Conservation (phyloP, 1,284 basidiomycete genomes). For the Phenoliferia sp. region DNA sequence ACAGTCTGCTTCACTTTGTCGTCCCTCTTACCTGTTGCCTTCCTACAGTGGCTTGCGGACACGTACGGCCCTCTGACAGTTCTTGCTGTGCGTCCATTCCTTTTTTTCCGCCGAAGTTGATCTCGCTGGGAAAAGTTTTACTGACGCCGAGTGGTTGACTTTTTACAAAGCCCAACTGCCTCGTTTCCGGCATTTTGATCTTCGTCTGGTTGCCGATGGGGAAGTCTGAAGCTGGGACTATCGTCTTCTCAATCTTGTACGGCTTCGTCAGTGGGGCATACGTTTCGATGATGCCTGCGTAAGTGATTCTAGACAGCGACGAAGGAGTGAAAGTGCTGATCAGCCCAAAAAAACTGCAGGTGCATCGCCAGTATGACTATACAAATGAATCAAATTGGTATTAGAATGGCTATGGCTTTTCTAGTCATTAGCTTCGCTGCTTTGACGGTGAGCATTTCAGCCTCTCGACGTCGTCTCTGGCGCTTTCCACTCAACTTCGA, state of each 20-base stretch:
- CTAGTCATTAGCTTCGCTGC: conserved; percentile 36
- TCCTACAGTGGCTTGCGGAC: conserved; percentile 38
- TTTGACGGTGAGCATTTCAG: conserved; percentile 20
- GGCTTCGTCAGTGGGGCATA: conserved; percentile 34
- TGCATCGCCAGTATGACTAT: conserved; percentile 10
- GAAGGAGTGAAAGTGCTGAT: neutral
- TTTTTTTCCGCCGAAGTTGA: too few species aligned
- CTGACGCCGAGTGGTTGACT: neutral
- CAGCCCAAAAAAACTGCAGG: neutral
- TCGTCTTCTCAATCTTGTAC: conserved; percentile 41
- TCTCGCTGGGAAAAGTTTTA: neutral
- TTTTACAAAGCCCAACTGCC: conserved; percentile 17
- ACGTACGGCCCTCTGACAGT: conserved; percentile 34
- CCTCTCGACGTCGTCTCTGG: neutral
- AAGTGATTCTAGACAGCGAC: neutral
- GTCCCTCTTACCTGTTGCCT: neutral
- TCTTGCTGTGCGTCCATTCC: conserved; percentile 10
- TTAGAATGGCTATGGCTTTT: conserved; percentile 34
- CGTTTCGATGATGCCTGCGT: conserved; percentile 29
- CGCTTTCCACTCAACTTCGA: neutral
- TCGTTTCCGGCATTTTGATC: conserved; percentile 25
- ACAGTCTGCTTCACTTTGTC: conserved; percentile 9
- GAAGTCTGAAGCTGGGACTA: conserved; percentile 24
- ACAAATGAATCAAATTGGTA: conserved; percentile 24
- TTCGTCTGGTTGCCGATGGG: conserved; percentile 32